phyloP scores from a whole-genome alignment of 441 rosid genomes.

The Populus hybrid region DNA sequence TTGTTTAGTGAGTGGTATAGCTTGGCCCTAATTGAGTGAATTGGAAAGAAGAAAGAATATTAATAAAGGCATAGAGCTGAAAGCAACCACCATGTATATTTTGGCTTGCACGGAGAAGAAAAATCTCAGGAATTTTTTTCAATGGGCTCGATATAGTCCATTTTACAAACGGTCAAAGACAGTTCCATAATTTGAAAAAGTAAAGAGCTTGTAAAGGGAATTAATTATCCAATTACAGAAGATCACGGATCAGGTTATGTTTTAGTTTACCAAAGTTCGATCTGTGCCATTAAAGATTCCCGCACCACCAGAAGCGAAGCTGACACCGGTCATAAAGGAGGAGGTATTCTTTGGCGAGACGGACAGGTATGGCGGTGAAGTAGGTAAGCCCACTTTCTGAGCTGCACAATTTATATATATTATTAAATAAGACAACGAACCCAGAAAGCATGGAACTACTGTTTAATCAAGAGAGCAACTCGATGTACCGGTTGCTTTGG shows the following conservation, averaged over 20 bases:
- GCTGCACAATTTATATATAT: slow-evolving; percentile 23
- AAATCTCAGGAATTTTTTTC: too few species aligned
- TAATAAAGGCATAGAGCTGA: too few species aligned
- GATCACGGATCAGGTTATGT: neutral
- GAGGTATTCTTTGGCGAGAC: slow-evolving; percentile 13
- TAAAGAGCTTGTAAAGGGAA: neutral
- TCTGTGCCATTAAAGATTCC: slow-evolving; percentile 41
- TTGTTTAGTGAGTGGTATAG: slow-evolving; percentile 33
- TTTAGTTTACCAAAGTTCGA: slow-evolving; percentile 9
- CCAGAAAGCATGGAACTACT: neutral
- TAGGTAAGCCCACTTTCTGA: slow-evolving; percentile 42
- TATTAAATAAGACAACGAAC: neutral
- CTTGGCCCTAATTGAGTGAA: slow-evolving; percentile 19
- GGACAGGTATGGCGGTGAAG: slow-evolving; percentile 41
- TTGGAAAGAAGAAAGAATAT: neutral
- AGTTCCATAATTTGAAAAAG: neutral
- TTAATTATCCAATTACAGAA: neutral
- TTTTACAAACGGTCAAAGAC: neutral
- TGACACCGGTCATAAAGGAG: slow-evolving; percentile 37
- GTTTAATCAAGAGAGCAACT: neutral
- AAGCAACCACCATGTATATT: neutral
- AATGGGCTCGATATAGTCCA: neutral
- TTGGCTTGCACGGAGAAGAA: too few species aligned
- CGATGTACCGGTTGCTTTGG: neutral
- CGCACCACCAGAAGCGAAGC: slow-evolving; percentile 56